Percentiles rank a stretch among this genome's conserved stretches.
Conservation (phyloP, 768 basidiomycete species). For the Tricholomella constricta region DNA sequence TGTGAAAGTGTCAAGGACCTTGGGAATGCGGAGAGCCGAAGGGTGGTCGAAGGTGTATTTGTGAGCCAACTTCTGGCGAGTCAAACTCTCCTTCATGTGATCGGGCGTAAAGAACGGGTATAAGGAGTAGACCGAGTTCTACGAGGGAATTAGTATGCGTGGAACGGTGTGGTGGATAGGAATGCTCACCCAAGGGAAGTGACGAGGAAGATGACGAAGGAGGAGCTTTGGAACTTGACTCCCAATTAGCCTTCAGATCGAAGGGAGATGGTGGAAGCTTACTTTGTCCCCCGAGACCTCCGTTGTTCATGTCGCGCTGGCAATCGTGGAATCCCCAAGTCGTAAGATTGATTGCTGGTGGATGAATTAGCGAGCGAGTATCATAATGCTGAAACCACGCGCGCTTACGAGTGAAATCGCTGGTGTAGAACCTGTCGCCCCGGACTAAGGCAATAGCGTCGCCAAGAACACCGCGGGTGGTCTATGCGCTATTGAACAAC, state of each 20-base stretch:
- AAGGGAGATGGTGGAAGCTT: background rate
- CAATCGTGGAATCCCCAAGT: slow-evolving; percentile 56
- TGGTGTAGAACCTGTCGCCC: slow-evolving; percentile 55
- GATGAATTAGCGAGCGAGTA: background rate
- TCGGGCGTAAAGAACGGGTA: slow-evolving; percentile 48
- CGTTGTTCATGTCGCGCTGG: slow-evolving; percentile 36
- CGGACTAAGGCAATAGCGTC: slow-evolving; percentile 54
- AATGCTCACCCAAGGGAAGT: slow-evolving; percentile 17
- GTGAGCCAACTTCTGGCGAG: slow-evolving; percentile 36
- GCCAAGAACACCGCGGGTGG: slow-evolving; percentile 49
- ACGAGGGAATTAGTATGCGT: background rate
- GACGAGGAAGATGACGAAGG: slow-evolving; percentile 21
- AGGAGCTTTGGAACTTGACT: slow-evolving; percentile 20
- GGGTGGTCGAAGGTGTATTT: slow-evolving; percentile 47
- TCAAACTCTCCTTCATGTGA: slow-evolving; percentile 36
- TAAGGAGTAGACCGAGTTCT: slow-evolving; percentile 20
- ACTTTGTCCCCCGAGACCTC: slow-evolving; percentile 25
- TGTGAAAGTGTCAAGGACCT: slow-evolving; percentile 34
- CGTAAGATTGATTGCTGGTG: slow-evolving; percentile 45
- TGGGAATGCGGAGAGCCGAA: slow-evolving; percentile 24
- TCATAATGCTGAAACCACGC: background rate
- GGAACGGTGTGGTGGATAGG: background rate
- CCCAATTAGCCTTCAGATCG: too few relatives aligned
- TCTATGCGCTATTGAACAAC: slow-evolving; percentile 23
- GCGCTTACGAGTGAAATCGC: slow-evolving; percentile 50